A percentile compares a stretch with the other conserved stretches of the same genome.
Conservation (phyloP, 805 yeast species). For the Phaffomyces antillensis region DNA sequence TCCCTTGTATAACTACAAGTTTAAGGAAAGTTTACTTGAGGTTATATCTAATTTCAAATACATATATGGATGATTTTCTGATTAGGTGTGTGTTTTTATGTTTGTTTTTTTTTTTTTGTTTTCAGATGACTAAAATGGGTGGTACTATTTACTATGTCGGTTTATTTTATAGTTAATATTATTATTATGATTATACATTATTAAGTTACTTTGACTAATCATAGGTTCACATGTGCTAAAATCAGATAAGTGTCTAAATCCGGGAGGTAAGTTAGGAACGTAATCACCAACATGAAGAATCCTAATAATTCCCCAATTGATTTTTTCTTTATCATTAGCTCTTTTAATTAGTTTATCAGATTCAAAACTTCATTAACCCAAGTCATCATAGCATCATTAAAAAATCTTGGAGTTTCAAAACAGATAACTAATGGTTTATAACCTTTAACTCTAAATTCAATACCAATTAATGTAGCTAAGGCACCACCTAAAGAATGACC, state of each 20-base stretch:
- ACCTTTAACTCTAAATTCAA: slow-evolving; percentile 54
- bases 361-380: slow-evolving; percentile 50
- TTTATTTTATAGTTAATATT: neutral
- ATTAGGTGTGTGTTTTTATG: too few relatives aligned
- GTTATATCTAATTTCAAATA: too few relatives aligned
- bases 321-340: slow-evolving; percentile 1
- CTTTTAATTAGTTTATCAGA: slow-evolving; percentile 24
- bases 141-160: neutral
- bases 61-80: neutral
- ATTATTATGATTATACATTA: neutral
- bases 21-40: too few relatives aligned
- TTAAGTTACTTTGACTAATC: too few relatives aligned
- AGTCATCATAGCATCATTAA: slow-evolving; percentile 41
- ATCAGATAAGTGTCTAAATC: slow-evolving; percentile 17
- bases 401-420: slow-evolving; percentile 63
- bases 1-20: too few relatives aligned
- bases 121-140: neutral
- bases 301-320: slow-evolving; percentile 38
- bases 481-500: slow-evolving; percentile 84
- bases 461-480: slow-evolving; percentile 52
- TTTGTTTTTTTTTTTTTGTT: too few relatives aligned
- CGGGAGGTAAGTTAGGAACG: slow-evolving; percentile 55
- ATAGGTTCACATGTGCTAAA: too few relatives aligned
- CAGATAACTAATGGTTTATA: slow-evolving; percentile 46
- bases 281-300: slow-evolving; percentile 51